Conservation (phyloP, 345 rosid species). For the Eucalyptus tenuipes region DNA sequence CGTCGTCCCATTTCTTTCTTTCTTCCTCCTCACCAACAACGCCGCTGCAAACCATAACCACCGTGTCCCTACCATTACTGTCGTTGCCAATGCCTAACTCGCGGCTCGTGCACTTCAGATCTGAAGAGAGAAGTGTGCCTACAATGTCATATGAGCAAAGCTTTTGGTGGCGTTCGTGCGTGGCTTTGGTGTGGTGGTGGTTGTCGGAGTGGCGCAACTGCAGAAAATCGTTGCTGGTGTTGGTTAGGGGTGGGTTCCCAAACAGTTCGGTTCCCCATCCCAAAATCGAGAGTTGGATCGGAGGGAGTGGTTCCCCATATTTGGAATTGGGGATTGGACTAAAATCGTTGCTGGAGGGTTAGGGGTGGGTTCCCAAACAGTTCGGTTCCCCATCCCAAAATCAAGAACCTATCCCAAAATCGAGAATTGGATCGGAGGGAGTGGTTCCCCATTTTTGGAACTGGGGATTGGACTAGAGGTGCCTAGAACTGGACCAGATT, state of each 20-base stretch:
- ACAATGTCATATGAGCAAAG: not conserved
- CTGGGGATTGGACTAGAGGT: not conserved
- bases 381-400: too few relatives aligned
- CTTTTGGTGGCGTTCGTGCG: not conserved
- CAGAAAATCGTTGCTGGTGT: not conserved
- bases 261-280: not conserved
- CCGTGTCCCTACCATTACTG: accelerated
- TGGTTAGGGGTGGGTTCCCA: not conserved
- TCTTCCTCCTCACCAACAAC: not conserved
- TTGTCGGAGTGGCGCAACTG: not conserved
- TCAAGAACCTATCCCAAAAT: too few relatives aligned
- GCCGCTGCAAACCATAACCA: not conserved
- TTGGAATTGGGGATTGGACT: not conserved
- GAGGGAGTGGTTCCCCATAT: not conserved
- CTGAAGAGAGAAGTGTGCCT: not conserved
- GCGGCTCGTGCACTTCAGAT: not conserved
- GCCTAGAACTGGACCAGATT: not conserved
- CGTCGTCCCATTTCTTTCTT: not conserved
- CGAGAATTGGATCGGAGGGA: not conserved
- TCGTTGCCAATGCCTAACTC: not conserved
- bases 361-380: too few relatives aligned
- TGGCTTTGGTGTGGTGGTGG: not conserved
- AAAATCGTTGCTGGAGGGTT: too few relatives aligned
- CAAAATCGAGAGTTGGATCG: too few relatives aligned
- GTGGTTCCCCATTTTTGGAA: not conserved